A percentile compares a stretch with the other conserved stretches of the same genome.
phyloP scores from a whole-genome alignment of 768 basidiomycete genomes.

The Amanita inopinata region DNA sequence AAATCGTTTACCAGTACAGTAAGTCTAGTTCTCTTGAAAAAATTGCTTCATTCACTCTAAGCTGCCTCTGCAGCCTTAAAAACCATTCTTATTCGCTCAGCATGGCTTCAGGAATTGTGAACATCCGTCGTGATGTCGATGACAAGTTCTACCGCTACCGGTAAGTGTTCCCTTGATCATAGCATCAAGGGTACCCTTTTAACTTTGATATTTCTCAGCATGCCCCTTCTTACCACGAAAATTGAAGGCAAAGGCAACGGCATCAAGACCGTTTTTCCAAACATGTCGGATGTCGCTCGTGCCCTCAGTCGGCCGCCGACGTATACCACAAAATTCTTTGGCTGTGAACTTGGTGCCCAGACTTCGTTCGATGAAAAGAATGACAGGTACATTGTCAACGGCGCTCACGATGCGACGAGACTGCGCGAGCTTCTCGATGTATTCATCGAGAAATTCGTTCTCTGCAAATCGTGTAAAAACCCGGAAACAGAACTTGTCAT shows the following conservation, averaged over 20 bases:
- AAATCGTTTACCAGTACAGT: slow-evolving; percentile 46
- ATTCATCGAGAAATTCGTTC: slow-evolving; percentile 98
- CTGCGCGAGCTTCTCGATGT: slow-evolving; percentile 91
- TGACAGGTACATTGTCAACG: slow-evolving; percentile 98
- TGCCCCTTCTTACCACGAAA: slow-evolving; percentile 92
- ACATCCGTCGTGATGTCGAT: slow-evolving; percentile 93
- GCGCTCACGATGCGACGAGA: slow-evolving; percentile 84
- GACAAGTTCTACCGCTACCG: slow-evolving; percentile 96
- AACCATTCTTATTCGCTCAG: slow-evolving; percentile 38
- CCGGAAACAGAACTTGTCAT: slow-evolving; percentile 95
- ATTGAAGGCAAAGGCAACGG: slow-evolving; percentile 99
- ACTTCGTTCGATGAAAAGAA: slow-evolving; percentile 94
- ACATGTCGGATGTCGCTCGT: slow-evolving; percentile 96
- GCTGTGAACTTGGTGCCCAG: slow-evolving; percentile 96
- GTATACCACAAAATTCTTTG: slow-evolving; percentile 98
- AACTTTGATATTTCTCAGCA: slow-evolving; percentile 34
- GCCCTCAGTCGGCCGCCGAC: slow-evolving; percentile 91
- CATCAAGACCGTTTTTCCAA: slow-evolving; percentile 97
- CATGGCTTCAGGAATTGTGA: slow-evolving; percentile 85
- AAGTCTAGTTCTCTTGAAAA: slow-evolving; percentile 15
- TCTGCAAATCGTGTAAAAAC: slow-evolving; percentile 97
- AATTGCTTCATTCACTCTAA: background rate
- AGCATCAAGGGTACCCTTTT: slow-evolving; percentile 9
- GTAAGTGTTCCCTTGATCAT: slow-evolving; percentile 26
- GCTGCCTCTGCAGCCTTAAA: slow-evolving; percentile 43